Conservation (phyloP, 306 rosid species). For the Lotus japonicus region DNA sequence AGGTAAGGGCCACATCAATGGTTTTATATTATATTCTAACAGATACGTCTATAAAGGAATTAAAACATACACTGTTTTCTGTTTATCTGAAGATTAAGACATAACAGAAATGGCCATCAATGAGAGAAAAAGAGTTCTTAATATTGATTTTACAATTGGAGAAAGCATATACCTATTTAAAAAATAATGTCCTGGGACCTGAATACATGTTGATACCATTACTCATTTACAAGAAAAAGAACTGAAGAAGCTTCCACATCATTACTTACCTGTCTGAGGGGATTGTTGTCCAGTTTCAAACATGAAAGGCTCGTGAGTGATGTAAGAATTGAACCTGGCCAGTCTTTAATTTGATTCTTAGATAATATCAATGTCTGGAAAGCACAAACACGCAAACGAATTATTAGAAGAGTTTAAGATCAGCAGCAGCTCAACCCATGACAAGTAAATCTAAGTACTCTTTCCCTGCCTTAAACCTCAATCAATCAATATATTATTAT, state of each 20-base stretch:
- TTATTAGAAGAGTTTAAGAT: conserved; percentile 21
- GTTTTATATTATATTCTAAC: too few relatives aligned
- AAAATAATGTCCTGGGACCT: background rate
- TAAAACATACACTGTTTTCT: background rate
- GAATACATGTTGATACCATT: conserved; percentile 2
- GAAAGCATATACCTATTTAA: background rate
- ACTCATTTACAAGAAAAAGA: conserved; percentile 12
- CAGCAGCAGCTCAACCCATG: conserved; percentile 7
- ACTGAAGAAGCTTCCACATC: background rate
- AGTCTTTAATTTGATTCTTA: conserved; percentile 74
- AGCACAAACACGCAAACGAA: conserved; percentile 20
- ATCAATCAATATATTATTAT: background rate
- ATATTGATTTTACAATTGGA: background rate
- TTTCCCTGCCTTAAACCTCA: conserved; percentile 6
- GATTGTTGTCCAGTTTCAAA: conserved; percentile 86
- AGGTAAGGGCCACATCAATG: too few relatives aligned
- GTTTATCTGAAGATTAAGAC: background rate
- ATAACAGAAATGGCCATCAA: conserved; percentile 12
- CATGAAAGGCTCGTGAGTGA: conserved; percentile 57
- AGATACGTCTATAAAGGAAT: background rate
- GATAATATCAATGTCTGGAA: conserved; percentile 76
- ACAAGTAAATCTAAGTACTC: conserved; percentile 6
- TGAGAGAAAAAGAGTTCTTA: background rate
- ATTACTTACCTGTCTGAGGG: conserved; percentile 62
- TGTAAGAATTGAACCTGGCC: conserved; percentile 76